Evolutionary conservation across 306 rosid genomes (phyloP), one percentile per base, ranked within the genome.

Genomic region (Acacia melanoxylon): DNA sequence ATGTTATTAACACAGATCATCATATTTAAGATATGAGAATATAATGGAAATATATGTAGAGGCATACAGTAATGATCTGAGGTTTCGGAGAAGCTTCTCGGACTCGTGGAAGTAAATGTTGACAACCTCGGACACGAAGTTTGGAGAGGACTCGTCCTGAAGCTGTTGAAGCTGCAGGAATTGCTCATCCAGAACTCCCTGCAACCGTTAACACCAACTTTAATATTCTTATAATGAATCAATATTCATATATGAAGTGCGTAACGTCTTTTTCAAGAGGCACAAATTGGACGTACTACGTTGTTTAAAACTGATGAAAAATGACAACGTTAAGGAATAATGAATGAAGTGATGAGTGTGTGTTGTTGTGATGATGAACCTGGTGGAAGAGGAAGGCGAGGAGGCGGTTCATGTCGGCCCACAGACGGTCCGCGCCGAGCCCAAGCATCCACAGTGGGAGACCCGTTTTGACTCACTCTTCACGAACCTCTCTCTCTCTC

Each of bases 371-470:
- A 20, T 8, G 10, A 56, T 24, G 31, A 24, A 59, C 98, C 92
- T 93, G 99, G 85, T 95, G 99, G 85, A 95, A 95, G 90, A 95
- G 99, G 44, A 91, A 81, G 72, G 96, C 91, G 63, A 95, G 99
- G 81, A 95, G 87, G 24, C 98, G 99, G 83, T 92, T 95, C 99
- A 95, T 93, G 86, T 93, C 98, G 87, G 97, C 91, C 82, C 94
- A 93, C 94, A 95, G 86, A 84, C 91, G 91, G 86, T 91, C 98
- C 72, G 86, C 86, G 74, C 93, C 94, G 81, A 93, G 86, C 76
- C 97, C 98, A 86, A 95, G 94, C 97, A 95, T 86, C 95, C 97
- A 95, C 94, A 93, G 66, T 63, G 99, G 96, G 81, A 95, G 88
- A 93, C 99, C 99, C 99, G 99, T 95, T 83, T 95, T 95, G 97